These are phyloP conservation scores for Hypoxylon sp. DNA, from an alignment of 2,329 filamentous ascomycete species.

Conservation along the genomic window DNA sequence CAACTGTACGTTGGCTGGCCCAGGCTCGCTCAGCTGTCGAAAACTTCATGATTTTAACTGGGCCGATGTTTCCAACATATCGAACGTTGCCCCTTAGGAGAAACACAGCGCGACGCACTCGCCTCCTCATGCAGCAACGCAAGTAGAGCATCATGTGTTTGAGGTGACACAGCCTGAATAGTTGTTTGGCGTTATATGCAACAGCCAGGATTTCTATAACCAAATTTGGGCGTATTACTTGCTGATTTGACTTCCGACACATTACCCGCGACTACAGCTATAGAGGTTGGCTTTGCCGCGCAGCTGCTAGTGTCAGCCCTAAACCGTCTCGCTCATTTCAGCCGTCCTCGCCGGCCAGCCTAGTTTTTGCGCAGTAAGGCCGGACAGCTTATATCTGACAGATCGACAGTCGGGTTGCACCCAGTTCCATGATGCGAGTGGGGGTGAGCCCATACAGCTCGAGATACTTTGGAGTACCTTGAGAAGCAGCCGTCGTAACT, in stretches of 20 bases:
- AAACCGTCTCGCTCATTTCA: slow-evolving; percentile 38
- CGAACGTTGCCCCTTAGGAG: slow-evolving; percentile 28
- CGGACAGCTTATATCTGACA: slow-evolving; percentile 39
- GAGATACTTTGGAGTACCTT: slow-evolving; percentile 24
- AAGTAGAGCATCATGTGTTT: slow-evolving; percentile 24
- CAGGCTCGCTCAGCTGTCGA: slow-evolving; percentile 29
- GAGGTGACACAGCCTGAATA: slow-evolving; percentile 9
- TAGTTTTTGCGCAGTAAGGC: slow-evolving; percentile 35
- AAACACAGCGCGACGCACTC: slow-evolving; percentile 16
- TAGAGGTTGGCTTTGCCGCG: slow-evolving; percentile 17
- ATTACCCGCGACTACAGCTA: slow-evolving; percentile 4
- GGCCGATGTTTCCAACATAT: slow-evolving; percentile 16
- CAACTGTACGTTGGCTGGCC: slow-evolving; percentile 26
- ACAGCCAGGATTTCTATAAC: slow-evolving; percentile 10
- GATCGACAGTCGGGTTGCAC: slow-evolving; percentile 38
- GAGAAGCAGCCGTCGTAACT: slow-evolving; percentile 18
- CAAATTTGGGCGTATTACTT: slow-evolving; percentile 8
- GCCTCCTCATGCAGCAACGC: slow-evolving; percentile 7
- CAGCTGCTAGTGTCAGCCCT: slow-evolving; percentile 43
- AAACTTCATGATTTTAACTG: slow-evolving; percentile 30
- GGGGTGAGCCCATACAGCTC: slow-evolving; percentile 10
- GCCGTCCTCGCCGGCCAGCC: slow-evolving; percentile 23
- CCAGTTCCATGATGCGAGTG: slow-evolving; percentile 32
- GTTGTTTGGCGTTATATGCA: slow-evolving; percentile 16
- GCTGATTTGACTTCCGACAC: slow-evolving; percentile 14